A percentile compares a stretch with the other conserved stretches of the same genome.
Evolutionary conservation across 2,329 filamentous ascomycete genomes (phyloP).

Genomic region (Polytolypa hystricis): DNA sequence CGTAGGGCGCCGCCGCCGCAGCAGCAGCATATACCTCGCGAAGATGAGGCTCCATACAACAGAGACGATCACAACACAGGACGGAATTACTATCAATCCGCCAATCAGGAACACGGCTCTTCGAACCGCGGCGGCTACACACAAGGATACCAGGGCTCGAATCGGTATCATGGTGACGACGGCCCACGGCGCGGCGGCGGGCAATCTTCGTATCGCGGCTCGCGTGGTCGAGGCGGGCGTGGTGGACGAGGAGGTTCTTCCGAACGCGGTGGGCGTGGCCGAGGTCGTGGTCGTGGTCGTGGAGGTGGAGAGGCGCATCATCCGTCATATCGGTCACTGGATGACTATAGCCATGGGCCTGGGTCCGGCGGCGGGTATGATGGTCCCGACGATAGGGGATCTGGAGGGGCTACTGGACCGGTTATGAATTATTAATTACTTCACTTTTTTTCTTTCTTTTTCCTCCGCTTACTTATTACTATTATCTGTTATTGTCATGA

Average conservation of each 20-base stretch:
- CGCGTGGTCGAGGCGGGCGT: slow-evolving; percentile 29
- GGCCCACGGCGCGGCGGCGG: slow-evolving; percentile 20
- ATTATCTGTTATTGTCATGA: no score
- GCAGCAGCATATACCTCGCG: slow-evolving; percentile 45
- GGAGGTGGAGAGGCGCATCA: slow-evolving; percentile 29
- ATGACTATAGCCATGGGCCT: slow-evolving; percentile 39
- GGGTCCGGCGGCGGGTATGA: slow-evolving; percentile 18
- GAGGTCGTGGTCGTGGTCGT: slow-evolving; percentile 28
- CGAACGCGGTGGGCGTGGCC: slow-evolving; percentile 34
- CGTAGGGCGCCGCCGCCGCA: slow-evolving; percentile 35
- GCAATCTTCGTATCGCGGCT: slow-evolving; percentile 14
- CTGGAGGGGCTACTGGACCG: slow-evolving; percentile 17
- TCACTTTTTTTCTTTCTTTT: no score
- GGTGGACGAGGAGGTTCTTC: slow-evolving; percentile 27
- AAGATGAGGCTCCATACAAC: slow-evolving; percentile 39
- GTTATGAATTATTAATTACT: slow-evolving; percentile 30
- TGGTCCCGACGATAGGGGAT: slow-evolving; percentile 21
- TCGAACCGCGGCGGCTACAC: slow-evolving; percentile 17
- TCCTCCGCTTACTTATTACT: no score
- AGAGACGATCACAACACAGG: slow-evolving; percentile 15
- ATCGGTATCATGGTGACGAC: slow-evolving; percentile 32
- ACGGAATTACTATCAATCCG: slow-evolving; percentile 6
- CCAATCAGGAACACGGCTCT: background rate
- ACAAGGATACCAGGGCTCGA: slow-evolving; percentile 20
- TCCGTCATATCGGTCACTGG: slow-evolving; percentile 53